Base-by-base conservation (phyloP, 306 rosid species). In the Cucurbita maxima region DNA sequence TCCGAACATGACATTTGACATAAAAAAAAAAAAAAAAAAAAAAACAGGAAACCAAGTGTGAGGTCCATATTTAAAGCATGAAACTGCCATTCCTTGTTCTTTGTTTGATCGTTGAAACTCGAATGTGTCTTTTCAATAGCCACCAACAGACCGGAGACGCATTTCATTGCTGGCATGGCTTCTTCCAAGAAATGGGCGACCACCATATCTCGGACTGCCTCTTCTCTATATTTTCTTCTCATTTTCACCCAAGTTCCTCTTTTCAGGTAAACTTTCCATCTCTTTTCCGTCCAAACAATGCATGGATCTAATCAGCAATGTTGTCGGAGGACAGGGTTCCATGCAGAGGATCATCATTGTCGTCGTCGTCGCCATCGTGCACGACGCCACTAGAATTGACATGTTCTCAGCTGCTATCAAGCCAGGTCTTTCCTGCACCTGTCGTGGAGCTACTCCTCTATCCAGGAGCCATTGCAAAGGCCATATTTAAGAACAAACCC, bases 171-270 rank as follows among this genome's bases (percentile, higher is more conserved):
- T 30, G 34, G 34, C 34, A 30, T 92, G 98, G 90, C 77, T 77
- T 90, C 96, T 76, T 82, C 96, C 18, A 88, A 59, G 81, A 80
- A 78, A 93, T 82, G 85, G 87, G 88, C 97, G 25, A 72, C 30
- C 63, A 72, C 74, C 72, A 81, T 90, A 38, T 82, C 86, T 62
- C 76, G 83, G 74, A 16, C 82, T 76, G 41, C 66, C 43, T 59
- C 66, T 34, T 14, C 2, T 14, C 36, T 15, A 59, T 59, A 59
- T 36, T 59, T 59, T 36, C 44, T 86, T 6, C 48, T 90, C 81
- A 84, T 93, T 83, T 73, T 93, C 77, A 79, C 86, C 72, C 98
- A 93, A 81, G 62, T 90, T 70, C 98, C 96, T 69, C 83, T 93
- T 82, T 93, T 90, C 93, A 90, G 98, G 98, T 90, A 81, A 30